Percentiles rank a stretch among this genome's conserved stretches.
These are phyloP conservation scores for Eustoma russellianum DNA, from an alignment of 257 asterid species.

Conservation along the genomic window DNA sequence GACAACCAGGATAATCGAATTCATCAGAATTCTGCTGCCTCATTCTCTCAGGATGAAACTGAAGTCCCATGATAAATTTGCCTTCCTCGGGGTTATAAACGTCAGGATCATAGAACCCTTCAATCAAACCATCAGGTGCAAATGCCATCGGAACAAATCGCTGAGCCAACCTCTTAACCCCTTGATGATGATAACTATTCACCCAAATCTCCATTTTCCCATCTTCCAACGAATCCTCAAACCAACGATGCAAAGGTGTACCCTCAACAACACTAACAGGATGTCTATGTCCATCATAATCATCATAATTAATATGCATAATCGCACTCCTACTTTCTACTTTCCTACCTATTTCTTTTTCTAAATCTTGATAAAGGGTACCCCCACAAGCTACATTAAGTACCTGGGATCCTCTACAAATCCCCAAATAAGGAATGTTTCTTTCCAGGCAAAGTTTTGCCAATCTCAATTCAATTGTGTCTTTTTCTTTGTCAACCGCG, in stretches of 20 bases:
- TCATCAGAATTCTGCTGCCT: conserved; percentile 46
- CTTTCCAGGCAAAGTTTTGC: conserved; percentile 79
- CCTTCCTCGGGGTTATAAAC: conserved; percentile 71
- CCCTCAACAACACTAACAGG: conserved; percentile 33
- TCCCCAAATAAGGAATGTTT: conserved; percentile 76
- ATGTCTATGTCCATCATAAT: conserved; percentile 75
- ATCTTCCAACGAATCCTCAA: conserved; percentile 37
- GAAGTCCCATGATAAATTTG: conserved; percentile 82
- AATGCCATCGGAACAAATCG: conserved; percentile 82
- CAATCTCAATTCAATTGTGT: conserved; percentile 57
- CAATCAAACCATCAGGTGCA: conserved; percentile 71
- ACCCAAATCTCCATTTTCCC: conserved; percentile 42
- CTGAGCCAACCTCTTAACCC: conserved; percentile 68
- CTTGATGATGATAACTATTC: conserved; percentile 89
- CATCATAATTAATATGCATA: conserved; percentile 59
- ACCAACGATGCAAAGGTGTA: conserved; percentile 74
- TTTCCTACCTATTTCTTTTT: conserved; percentile 31
- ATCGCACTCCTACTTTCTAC: conserved; percentile 19
- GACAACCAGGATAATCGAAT: conserved; percentile 74
- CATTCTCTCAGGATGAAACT: conserved; percentile 89
- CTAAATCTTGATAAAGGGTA: conserved; percentile 67
- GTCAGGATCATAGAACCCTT: conserved; percentile 78
- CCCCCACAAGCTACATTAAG: conserved; percentile 88
- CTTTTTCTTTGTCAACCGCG: conserved; percentile 67
- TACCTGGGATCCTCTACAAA: conserved; percentile 84